These are phyloP conservation scores for Quercus ilex DNA, from an alignment of 306 rosid species.

Conservation along the genomic window DNA sequence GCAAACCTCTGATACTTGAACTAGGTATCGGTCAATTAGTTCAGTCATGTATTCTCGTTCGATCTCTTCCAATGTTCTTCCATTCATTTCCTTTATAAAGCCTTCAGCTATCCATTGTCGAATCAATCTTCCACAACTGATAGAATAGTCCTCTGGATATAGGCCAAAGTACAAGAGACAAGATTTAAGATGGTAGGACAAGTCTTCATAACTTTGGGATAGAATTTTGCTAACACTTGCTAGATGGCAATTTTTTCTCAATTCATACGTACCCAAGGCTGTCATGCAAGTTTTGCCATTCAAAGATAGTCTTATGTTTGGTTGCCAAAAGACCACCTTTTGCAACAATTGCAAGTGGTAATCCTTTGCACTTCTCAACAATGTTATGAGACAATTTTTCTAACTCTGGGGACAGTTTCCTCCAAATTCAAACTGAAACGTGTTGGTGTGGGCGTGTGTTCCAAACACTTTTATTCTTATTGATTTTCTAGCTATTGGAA, in stretches of 20 bases:
- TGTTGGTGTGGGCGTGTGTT: too few relatives aligned
- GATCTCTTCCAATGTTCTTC: background rate
- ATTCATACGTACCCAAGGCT: background rate
- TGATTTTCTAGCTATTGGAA: too few relatives aligned
- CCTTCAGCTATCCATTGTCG: slow-evolving; percentile 1
- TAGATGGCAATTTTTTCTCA: background rate
- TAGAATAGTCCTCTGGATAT: slow-evolving; percentile 2
- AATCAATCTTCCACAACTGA: background rate
- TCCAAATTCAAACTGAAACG: too few relatives aligned
- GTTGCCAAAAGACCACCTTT: background rate
- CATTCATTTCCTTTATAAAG: background rate
- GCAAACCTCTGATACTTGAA: background rate
- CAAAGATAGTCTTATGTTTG: background rate
- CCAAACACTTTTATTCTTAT: too few relatives aligned
- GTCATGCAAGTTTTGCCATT: background rate
- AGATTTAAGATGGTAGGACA: background rate
- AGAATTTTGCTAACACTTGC: background rate
- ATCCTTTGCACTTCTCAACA: background rate
- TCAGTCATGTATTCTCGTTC: background rate
- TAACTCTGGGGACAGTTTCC: too few relatives aligned
- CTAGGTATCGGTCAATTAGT: background rate
- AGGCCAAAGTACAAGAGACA: slow-evolving; percentile 19
- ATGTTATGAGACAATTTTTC: too few relatives aligned
- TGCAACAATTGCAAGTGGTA: slow-evolving; percentile 6
- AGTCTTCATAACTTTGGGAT: background rate